These are phyloP conservation scores for Ascochyta fabae DNA, from an alignment of 2,329 filamentous ascomycete genomes.

Conservation along the genomic window DNA sequence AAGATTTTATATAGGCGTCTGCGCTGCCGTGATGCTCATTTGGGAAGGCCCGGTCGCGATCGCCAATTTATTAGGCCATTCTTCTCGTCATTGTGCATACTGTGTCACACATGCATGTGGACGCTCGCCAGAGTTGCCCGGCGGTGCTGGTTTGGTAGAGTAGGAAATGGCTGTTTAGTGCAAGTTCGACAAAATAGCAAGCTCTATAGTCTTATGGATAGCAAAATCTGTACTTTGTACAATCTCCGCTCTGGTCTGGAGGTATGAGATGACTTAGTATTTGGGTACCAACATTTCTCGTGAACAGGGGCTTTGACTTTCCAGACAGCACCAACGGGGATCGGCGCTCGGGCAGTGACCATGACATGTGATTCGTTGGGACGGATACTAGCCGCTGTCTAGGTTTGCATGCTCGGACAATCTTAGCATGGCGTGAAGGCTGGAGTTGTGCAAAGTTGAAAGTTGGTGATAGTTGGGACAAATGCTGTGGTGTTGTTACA, in stretches of 20 bases:
- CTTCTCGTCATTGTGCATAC: conserved; percentile 31
- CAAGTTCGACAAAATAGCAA: neutral
- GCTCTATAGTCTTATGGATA: conserved; percentile 3
- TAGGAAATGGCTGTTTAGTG: neutral
- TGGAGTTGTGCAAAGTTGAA: conserved; percentile 37
- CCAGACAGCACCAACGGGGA: conserved; percentile 33
- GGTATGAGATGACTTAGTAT: conserved; percentile 8
- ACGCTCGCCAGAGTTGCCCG: conserved; percentile 16
- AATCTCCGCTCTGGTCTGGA: conserved; percentile 10
- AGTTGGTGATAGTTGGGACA: conserved; percentile 25
- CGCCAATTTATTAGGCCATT: conserved; percentile 26
- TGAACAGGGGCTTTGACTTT: conserved; percentile 32
- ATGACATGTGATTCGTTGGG: conserved; percentile 28
- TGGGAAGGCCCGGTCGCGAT: conserved; percentile 28
- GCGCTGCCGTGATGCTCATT: conserved; percentile 23
- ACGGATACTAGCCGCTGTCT: conserved; percentile 29
- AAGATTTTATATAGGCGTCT: conserved; percentile 28
- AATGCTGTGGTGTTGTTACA: conserved; percentile 26
- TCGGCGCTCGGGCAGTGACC: conserved; percentile 32
- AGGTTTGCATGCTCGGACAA: conserved; percentile 32
- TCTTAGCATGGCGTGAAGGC: conserved; percentile 31
- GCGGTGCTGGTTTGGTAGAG: conserved; percentile 2
- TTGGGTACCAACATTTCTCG: conserved; percentile 15
- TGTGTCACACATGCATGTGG: conserved; percentile 19
- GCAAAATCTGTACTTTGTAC: neutral